Evolutionary conservation across 2,329 filamentous ascomycete genomes (phyloP).

Genomic region (Diplocarpon mali): DNA sequence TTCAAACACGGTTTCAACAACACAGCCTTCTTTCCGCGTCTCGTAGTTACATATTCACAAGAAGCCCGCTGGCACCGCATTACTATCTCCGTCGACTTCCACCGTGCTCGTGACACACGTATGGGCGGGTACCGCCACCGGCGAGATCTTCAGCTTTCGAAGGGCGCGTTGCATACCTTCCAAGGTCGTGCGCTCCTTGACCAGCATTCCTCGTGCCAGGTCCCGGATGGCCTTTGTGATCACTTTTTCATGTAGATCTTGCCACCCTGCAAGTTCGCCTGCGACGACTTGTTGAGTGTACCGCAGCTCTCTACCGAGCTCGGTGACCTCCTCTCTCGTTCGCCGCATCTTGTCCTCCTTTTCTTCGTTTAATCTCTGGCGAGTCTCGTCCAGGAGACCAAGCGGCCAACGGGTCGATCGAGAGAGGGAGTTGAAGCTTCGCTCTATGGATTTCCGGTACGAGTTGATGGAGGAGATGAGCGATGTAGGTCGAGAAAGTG

Average conservation of each 20-base stretch:
- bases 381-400: slow-evolving; percentile 74
- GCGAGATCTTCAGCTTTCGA: slow-evolving; percentile 32
- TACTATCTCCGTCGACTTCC: slow-evolving; percentile 6
- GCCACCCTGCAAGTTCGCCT: slow-evolving; percentile 84
- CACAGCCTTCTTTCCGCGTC: background rate
- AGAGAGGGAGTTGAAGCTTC: slow-evolving; percentile 62
- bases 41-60: background rate
- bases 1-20: background rate
- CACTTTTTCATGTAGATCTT: slow-evolving; percentile 73
- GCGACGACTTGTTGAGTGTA: slow-evolving; percentile 94
- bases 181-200: slow-evolving; percentile 67
- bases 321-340: slow-evolving; percentile 57
- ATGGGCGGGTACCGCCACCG: background rate
- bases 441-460: slow-evolving; percentile 65
- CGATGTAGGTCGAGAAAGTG: slow-evolving; percentile 67
- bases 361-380: slow-evolving; percentile 72
- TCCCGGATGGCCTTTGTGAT: slow-evolving; percentile 64
- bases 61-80: background rate
- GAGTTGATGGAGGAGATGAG: slow-evolving; percentile 68
- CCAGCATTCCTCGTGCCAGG: slow-evolving; percentile 66
- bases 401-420: slow-evolving; percentile 72
- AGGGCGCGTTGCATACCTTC: slow-evolving; percentile 73
- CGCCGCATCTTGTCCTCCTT: slow-evolving; percentile 69
- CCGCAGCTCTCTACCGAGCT: slow-evolving; percentile 68
- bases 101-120: slow-evolving; percentile 1